Conservation (phyloP, 306 rosid species). For the Rosa persica region DNA sequence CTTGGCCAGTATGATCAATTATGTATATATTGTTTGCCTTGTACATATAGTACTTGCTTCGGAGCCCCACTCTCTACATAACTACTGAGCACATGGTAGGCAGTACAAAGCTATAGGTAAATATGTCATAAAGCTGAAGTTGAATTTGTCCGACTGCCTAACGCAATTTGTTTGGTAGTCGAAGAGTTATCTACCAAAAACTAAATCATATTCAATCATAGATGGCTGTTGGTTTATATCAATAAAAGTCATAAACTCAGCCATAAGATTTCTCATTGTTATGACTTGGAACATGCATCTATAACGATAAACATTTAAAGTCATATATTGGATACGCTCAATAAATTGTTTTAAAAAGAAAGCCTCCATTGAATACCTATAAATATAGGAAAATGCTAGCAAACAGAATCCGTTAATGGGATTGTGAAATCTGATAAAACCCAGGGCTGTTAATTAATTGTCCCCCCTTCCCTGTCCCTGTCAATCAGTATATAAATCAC, state of each 20-base stretch:
- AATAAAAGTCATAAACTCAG: too few relatives aligned
- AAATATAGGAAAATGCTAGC: neutral
- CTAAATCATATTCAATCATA: neutral
- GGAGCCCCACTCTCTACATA: too few relatives aligned
- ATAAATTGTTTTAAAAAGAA: too few relatives aligned
- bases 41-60: neutral
- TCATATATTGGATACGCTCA: neutral
- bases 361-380: too few relatives aligned
- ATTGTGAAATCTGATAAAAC: neutral
- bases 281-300: neutral
- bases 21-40: neutral
- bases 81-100: neutral
- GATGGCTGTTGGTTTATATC: neutral
- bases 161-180: neutral
- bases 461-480: neutral
- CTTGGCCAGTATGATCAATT: neutral
- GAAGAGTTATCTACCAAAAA: neutral
- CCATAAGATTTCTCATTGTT: neutral
- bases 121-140: neutral
- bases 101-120: too few relatives aligned
- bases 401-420: neutral
- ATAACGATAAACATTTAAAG: too few relatives aligned
- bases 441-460: neutral
- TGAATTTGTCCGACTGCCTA: neutral
- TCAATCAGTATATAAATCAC: neutral